Evolutionary conservation across 208 protist genomes (phyloP).

Genomic region (Kentomonas sorsogonicus): DNA sequence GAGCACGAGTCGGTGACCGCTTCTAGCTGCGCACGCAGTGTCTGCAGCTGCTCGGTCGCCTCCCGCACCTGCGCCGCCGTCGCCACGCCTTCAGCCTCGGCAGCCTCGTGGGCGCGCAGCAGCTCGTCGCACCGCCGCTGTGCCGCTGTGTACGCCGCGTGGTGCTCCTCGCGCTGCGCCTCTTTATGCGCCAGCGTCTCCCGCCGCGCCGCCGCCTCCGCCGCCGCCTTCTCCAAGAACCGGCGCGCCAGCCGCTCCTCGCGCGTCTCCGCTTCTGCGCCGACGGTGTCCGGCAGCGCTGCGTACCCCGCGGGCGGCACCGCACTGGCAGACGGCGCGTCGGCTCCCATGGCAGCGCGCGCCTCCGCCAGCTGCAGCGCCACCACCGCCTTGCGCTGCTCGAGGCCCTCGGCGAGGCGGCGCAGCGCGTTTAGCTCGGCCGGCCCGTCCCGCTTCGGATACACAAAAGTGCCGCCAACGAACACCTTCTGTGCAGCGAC

Average conservation of each 20-base stretch:
- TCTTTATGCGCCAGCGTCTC: slow-evolving; percentile 18
- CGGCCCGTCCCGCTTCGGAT: slow-evolving; percentile 40
- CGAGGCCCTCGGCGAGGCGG: slow-evolving; percentile 29
- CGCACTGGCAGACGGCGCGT: neutral
- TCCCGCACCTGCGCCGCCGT: too few relatives aligned
- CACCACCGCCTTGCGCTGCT: slow-evolving; percentile 17
- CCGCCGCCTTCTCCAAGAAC: too few relatives aligned
- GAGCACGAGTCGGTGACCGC: too few relatives aligned
- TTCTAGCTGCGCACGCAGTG: too few relatives aligned
- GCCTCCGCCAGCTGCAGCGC: neutral
- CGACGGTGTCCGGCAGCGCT: slow-evolving; percentile 17
- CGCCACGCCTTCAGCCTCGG: too few relatives aligned
- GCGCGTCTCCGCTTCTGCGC: too few relatives aligned
- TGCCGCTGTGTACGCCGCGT: slow-evolving; percentile 28
- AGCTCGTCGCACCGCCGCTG: too few relatives aligned
- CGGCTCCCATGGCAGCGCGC: neutral
- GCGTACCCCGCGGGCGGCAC: slow-evolving; percentile 5
- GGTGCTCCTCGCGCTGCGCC: slow-evolving; percentile 30
- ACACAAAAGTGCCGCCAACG: slow-evolving; percentile 36
- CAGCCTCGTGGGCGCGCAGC: too few relatives aligned
- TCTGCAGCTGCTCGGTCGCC: too few relatives aligned
- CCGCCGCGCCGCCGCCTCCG: slow-evolving; percentile 10
- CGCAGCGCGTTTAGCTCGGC: slow-evolving; percentile 51
- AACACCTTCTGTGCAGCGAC: slow-evolving; percentile 21
- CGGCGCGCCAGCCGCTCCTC: too few relatives aligned